Conservation (phyloP, 2,329 filamentous ascomycete genomes). For the Cordyceps fumosorosea region DNA sequence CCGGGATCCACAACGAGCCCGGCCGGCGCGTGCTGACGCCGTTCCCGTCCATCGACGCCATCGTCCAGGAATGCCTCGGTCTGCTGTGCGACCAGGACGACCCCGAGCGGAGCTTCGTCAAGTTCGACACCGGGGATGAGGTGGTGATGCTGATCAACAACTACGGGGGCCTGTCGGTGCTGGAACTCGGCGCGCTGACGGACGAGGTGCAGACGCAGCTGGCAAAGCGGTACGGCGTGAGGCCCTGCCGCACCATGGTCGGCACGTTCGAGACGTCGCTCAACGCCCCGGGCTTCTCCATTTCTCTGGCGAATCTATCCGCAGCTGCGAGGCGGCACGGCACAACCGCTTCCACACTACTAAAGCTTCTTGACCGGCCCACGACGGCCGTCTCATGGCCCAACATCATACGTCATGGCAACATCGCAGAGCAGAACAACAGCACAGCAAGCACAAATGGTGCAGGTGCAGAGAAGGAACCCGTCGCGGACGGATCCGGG, state of each 20-base stretch:
- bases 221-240: conserved; percentile 37
- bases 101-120: conserved; percentile 41
- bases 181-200: conserved; percentile 48
- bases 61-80: conserved; percentile 51
- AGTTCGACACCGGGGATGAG: conserved; percentile 40
- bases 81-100: conserved; percentile 53
- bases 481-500: not conserved
- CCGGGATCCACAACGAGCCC: conserved; percentile 63
- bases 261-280: conserved; percentile 66
- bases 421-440: too few species aligned
- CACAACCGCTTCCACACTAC: conserved; percentile 33
- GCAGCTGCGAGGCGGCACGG: conserved; percentile 36
- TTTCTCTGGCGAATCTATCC: conserved; percentile 57
- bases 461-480: too few species aligned
- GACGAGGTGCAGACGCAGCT: conserved; percentile 48
- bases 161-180: conserved; percentile 50
- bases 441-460: not conserved
- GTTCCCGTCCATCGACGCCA: conserved; percentile 37
- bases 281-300: conserved; percentile 64
- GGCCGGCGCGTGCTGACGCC: conserved; percentile 52
- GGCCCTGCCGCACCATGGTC: conserved; percentile 48
- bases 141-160: conserved; percentile 51
- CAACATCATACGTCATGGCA: not conserved
- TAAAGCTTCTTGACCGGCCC: not conserved
- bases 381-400: not conserved